Evolutionary conservation across 257 asterid genomes (phyloP).

Genomic region (Datura wrightii): DNA sequence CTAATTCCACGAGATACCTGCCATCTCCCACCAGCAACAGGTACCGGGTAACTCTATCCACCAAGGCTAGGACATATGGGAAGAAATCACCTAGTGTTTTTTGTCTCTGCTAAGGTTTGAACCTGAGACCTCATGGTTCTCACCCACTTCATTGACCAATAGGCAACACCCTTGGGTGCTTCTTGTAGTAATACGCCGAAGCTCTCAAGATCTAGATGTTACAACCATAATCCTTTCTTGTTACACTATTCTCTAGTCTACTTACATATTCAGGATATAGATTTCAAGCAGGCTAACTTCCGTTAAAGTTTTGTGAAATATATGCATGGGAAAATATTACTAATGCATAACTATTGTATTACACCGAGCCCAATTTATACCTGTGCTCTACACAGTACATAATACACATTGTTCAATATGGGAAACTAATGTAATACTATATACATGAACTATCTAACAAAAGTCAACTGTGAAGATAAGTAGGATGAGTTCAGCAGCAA

Average conservation of each 20-base stretch:
- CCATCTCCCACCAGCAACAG: too few species aligned
- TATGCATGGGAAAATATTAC: not conserved
- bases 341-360: not conserved
- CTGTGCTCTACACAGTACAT: not conserved
- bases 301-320: not conserved
- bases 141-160: too few species aligned
- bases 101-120: too few species aligned
- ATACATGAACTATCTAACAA: constrained; percentile 1
- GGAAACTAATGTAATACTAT: not conserved
- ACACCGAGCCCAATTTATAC: not conserved
- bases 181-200: not conserved
- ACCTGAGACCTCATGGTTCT: too few species aligned
- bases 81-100: too few species aligned
- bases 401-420: not conserved
- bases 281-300: not conserved
- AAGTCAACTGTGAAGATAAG: constrained; percentile 14
- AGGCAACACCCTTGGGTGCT: too few species aligned
- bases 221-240: constrained; percentile 1
- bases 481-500: not conserved
- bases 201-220: constrained; percentile 2
- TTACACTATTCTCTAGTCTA: not conserved
- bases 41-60: too few species aligned
- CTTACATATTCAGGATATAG: not conserved
- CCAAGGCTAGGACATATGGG: too few species aligned
- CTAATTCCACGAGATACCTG: too few species aligned